Evolutionary conservation across 306 rosid genomes (phyloP), one percentile per base, ranked within the genome.

Genomic region (Cucumis melo): DNA sequence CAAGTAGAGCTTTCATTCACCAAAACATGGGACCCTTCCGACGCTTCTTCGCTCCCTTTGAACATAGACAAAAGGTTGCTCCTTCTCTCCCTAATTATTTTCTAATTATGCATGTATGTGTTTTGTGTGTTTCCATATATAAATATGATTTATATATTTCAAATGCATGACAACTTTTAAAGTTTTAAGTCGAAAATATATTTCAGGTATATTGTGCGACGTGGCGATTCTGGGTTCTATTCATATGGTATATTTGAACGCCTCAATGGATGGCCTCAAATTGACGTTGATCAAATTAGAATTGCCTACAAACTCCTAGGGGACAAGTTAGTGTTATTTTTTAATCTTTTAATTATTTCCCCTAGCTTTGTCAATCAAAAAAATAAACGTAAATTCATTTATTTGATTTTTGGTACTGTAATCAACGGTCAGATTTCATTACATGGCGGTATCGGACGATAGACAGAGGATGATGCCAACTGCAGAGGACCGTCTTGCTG

Each of bases 31-130:
- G 48, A 62, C 27, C 16, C 75, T 72, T 84, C 93, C 1, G 63
- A 38, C 38, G 0, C 48, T 17, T 55, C 44, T 8, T 59, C 42
- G 6, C 57, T 84, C 56, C 90, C 98, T 71, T 27, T 87, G 17
- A 91, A 77, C 59, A 74, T 90, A 57, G 97, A 93, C 83, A 81
- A 80, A 83, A 88, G 98, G 97, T 93, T 93, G 41, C 16, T 55
- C 12, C 14, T 29, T 32, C 5, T 17, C 5, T 46, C 53, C 53
- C 6, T 46, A 13, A 58, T 58, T 10, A 10, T 23, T 21, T 59
- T 57, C 32, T 57, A 0, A 58, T 20, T 20, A 10, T 3, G 1
- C 29, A 0, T 27, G n/a, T n/a, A n/a, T n/a, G n/a, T n/a, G 20
- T n/a, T 55, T 55, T 4, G 4, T 4, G 4, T n/a, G 24, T 20